Percentiles rank a stretch among this genome's conserved stretches.
phyloP scores from a whole-genome alignment of 2,329 filamentous ascomycete species.

The Colletotrichum sp. region DNA sequence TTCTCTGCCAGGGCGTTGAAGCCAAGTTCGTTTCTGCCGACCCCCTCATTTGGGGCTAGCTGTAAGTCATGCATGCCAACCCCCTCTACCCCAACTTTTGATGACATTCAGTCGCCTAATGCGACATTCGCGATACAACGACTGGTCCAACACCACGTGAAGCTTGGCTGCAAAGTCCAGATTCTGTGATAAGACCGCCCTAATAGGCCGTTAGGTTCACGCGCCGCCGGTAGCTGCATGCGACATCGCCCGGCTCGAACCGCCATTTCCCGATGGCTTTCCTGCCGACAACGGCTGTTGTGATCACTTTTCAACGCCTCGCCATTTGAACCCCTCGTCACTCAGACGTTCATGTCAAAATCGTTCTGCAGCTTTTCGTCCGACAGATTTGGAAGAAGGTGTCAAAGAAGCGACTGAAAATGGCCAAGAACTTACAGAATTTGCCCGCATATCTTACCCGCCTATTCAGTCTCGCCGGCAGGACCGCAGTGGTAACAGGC shows the following conservation, averaged over 20 bases:
- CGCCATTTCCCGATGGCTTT: not conserved
- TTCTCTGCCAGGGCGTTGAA: not conserved
- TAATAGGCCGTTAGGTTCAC: not conserved
- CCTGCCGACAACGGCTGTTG: not conserved
- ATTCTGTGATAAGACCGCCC: not conserved
- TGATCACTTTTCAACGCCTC: not conserved
- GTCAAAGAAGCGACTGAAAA: not conserved
- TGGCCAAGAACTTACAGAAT: constrained; percentile 6
- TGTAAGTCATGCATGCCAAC: not conserved
- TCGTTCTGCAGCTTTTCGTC: not conserved
- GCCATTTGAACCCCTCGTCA: not conserved
- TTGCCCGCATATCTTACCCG: constrained; percentile 27
- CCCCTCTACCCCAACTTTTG: not conserved
- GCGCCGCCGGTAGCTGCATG: constrained; percentile 14
- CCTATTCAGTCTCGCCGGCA: constrained; percentile 33
- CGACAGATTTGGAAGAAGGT: not conserved
- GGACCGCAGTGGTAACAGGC: constrained; percentile 34
- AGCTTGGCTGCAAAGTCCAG: not conserved
- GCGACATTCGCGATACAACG: not conserved
- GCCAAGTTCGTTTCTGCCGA: not conserved
- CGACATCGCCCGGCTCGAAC: not conserved
- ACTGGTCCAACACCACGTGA: not conserved
- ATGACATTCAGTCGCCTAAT: not conserved
- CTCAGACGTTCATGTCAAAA: not conserved
- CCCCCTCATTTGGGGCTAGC: not conserved